phyloP scores from a whole-genome alignment of 1,284 basidiomycete species.

The Fomitiporia mediterranea region DNA sequence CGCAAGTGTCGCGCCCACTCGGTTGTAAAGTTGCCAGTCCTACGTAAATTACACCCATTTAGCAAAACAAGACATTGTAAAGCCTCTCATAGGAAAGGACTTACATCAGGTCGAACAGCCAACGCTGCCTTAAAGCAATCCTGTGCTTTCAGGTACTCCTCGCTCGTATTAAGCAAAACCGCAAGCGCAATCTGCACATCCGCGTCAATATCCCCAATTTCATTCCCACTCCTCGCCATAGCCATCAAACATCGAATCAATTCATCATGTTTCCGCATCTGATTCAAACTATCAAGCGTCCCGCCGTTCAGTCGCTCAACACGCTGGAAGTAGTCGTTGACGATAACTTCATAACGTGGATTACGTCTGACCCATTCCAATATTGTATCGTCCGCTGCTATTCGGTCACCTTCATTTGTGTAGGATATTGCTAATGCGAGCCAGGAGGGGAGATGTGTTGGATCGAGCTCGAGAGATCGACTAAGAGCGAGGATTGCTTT shows the following conservation, averaged over 20 bases:
- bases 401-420: constrained; percentile 85
- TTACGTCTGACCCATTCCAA: constrained; percentile 75
- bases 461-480: constrained; percentile 79
- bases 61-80: constrained; percentile 3
- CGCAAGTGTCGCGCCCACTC: constrained; percentile 93
- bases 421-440: constrained; percentile 89
- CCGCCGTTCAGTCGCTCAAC: constrained; percentile 34
- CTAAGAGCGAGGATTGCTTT: constrained; percentile 86
- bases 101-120: constrained; percentile 80
- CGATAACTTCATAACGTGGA: constrained; percentile 47
- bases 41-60: constrained; percentile 28
- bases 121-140: constrained; percentile 94
- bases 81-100: constrained; percentile 30
- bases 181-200: constrained; percentile 96
- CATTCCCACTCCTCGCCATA: constrained; percentile 56
- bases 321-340: constrained; percentile 35
- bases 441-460: constrained; percentile 75
- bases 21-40: constrained; percentile 96
- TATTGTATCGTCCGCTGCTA: constrained; percentile 74
- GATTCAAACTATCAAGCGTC: constrained; percentile 41
- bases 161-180: constrained; percentile 87
- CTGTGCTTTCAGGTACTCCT: constrained; percentile 88
- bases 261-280: constrained; percentile 30
- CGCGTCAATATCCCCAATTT: constrained; percentile 69
- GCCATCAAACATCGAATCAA: constrained; percentile 58